Base-by-base conservation (phyloP, 495 filamentous ascomycete species). In the Astrocystis sublimbata region DNA sequence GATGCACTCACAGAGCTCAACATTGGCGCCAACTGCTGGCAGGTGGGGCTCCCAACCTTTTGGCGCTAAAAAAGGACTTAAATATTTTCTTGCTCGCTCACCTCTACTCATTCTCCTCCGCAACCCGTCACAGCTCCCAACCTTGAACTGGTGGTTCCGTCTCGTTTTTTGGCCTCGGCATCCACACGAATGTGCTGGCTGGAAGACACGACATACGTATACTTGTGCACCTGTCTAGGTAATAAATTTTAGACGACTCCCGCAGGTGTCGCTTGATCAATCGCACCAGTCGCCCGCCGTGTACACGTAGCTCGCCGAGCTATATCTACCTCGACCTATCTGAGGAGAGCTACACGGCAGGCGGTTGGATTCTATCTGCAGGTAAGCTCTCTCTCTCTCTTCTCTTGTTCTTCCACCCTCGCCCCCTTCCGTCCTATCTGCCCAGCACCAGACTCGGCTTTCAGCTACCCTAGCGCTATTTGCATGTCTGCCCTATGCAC, bases 341-440 rank as follows among this genome's bases (percentile, higher is more conserved):
- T 1, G 46, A 49, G 45, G 24, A 24, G 12, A 26, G 50, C 50
- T 36, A 8, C 31, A n/a, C 21, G 21, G 50, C 38, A 33, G 33
- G 28, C 5, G 8, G 6, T 17, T 24, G 5, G 26, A 54, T 38
- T 54, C 12, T 6, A 45, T 45, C n/a, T n/a, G n/a, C n/a, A 21
- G 19, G 58, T 50, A 30, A 47, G 43, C 45, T 15, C 23, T 5
- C 17, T 12, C 9, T 28, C 3, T 10, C n/a, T 26, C 21, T 0
- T 28, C 49, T 64, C 64, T 65, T 63, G 52, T 23, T 65, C 57
- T 60, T 65, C 49, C 30, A n/a, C 9, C 7, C 17, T 36, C 41
- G 41, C 60, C 41, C 2, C 24, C 46, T 64, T 59, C 66, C 65
- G 30, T 24, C 47, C 35, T 51, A 63, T 60, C 54, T 59, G 61